phyloP scores from a whole-genome alignment of 208 protist genomes.

The Trypanosoma scelopori region DNA sequence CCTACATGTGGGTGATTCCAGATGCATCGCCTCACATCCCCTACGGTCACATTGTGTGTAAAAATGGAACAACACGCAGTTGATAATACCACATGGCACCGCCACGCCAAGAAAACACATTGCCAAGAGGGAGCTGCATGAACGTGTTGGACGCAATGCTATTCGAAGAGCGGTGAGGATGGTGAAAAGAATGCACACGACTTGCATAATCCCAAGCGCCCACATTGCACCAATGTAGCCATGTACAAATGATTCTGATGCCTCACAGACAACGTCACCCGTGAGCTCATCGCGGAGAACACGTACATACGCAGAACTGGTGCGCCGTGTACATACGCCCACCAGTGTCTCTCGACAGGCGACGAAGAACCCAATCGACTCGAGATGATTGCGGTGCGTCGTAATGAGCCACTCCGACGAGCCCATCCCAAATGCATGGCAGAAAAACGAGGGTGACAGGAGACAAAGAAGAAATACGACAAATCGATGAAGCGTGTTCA shows the following conservation, averaged over 20 bases:
- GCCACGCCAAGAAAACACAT: constrained; percentile 34
- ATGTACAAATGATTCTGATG: constrained; percentile 26
- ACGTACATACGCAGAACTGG: constrained; percentile 28
- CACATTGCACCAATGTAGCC: constrained; percentile 50
- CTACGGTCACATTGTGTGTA: constrained; percentile 52
- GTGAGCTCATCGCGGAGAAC: constrained; percentile 33
- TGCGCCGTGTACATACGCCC: constrained; percentile 33
- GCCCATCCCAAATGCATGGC: constrained; percentile 44
- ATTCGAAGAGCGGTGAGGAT: constrained; percentile 40
- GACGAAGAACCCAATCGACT: constrained; percentile 56
- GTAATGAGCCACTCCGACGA: constrained; percentile 58
- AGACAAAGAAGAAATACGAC: constrained; percentile 47
- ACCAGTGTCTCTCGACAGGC: constrained; percentile 34
- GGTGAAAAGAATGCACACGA: constrained; percentile 31
- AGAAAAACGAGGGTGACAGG: constrained; percentile 43
- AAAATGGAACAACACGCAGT: constrained; percentile 48
- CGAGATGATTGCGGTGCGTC: constrained; percentile 26
- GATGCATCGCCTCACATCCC: constrained; percentile 37
- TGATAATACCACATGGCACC: constrained; percentile 37
- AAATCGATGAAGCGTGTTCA: constrained; percentile 70
- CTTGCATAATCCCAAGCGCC: constrained; percentile 45
- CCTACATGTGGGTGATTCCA: constrained; percentile 17
- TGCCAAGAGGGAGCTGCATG: constrained; percentile 26
- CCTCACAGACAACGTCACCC: constrained; percentile 40
- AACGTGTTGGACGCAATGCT: constrained; percentile 55